These are phyloP conservation scores for Nitzschia sp. DNA, from an alignment of 108 stramenopile genomes.

Conservation along the genomic window DNA sequence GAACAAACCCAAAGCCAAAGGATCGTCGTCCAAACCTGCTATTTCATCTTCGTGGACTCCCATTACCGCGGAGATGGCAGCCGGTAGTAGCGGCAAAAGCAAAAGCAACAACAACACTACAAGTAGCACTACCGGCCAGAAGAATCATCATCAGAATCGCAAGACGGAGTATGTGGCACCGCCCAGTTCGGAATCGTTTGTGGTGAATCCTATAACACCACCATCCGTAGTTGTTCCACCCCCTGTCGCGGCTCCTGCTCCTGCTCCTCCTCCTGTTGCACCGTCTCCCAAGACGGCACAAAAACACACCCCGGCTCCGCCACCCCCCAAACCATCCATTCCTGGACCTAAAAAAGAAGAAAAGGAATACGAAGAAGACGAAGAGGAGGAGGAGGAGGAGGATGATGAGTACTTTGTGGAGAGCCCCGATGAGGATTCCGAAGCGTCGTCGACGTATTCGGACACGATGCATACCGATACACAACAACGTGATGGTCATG, in stretches of 20 bases:
- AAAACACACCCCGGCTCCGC: neutral
- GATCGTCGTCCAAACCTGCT: too few species aligned
- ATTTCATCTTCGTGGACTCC: too few species aligned
- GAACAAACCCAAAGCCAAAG: too few species aligned
- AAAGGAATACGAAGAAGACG: neutral
- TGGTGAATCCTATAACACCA: conserved; percentile 1
- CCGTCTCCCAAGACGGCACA: neutral
- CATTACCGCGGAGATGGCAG: too few species aligned
- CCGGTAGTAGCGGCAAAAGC: too few species aligned
- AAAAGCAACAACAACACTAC: too few species aligned
- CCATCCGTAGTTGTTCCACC: conserved; percentile 11
- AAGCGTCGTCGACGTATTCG: neutral
- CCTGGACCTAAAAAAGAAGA: neutral
- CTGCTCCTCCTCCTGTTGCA: neutral
- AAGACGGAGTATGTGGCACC: conserved; percentile 25
- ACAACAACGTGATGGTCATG: neutral
- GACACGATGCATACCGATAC: neutral
- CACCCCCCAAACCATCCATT: conserved; percentile 8
- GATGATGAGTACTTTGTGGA: neutral
- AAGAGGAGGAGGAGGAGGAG: neutral
- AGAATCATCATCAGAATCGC: too few species aligned
- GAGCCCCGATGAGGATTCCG: neutral
- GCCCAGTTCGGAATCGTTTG: conserved; percentile 20
- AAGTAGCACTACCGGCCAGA: too few species aligned
- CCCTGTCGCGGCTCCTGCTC: neutral